These are phyloP conservation scores for Silene noctiflora DNA, from an alignment of 179 eudicot species.

Conservation along the genomic window DNA sequence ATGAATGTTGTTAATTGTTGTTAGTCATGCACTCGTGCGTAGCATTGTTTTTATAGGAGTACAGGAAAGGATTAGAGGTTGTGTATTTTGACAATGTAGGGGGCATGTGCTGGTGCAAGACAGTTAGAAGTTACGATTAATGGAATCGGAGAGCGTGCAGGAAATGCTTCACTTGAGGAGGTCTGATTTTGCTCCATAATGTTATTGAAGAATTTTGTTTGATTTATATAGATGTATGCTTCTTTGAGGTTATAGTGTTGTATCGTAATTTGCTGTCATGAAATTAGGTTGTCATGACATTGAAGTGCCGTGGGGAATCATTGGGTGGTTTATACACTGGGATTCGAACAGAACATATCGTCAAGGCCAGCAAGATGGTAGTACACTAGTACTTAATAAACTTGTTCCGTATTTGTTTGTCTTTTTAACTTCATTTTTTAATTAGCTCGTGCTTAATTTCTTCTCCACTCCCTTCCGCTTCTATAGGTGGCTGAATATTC, in stretches of 20 bases:
- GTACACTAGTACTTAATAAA: too few species aligned
- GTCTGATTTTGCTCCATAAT: constrained; percentile 35
- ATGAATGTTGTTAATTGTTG: constrained; percentile 29
- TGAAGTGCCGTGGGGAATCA: constrained; percentile 74
- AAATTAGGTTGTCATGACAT: constrained; percentile 81
- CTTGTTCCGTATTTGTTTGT: background rate
- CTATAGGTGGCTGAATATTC: constrained; percentile 82
- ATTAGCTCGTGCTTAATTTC: background rate
- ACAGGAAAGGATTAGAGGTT: background rate
- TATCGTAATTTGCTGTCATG: background rate
- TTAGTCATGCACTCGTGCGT: background rate
- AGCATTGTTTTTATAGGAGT: background rate
- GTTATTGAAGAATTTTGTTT: background rate
- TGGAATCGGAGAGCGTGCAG: constrained; percentile 98
- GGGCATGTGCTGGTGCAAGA: constrained; percentile 90
- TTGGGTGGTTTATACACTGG: constrained; percentile 85
- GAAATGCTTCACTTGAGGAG: constrained; percentile 95
- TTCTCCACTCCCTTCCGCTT: background rate
- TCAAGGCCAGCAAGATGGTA: constrained; percentile 97
- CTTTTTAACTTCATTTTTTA: background rate
- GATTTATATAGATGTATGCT: background rate
- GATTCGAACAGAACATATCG: constrained; percentile 65
- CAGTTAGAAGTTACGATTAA: constrained; percentile 88
- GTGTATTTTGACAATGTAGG: constrained; percentile 45
- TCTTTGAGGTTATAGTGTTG: background rate